These are phyloP conservation scores for Septoria petroselini DNA, from an alignment of 2,329 filamentous ascomycete species.

Conservation along the genomic window DNA sequence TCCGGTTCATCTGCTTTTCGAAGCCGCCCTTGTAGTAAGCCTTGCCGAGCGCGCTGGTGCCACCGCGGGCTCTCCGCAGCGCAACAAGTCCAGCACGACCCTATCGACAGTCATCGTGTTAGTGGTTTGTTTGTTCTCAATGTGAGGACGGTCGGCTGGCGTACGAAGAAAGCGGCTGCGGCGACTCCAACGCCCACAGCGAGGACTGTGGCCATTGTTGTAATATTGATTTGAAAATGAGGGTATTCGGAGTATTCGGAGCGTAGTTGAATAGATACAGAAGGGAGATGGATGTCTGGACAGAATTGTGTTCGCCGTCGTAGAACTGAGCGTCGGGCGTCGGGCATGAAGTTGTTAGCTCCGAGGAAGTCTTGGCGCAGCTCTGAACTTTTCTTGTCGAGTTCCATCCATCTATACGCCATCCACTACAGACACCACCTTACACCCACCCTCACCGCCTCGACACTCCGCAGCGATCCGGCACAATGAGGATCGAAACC, in stretches of 20 bases:
- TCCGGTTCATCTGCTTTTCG: slow-evolving; percentile 87
- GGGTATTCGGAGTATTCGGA: background rate
- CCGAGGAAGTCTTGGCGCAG: too few species aligned
- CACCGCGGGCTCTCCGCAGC: slow-evolving; percentile 74
- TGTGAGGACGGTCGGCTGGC: slow-evolving; percentile 21
- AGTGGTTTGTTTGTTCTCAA: slow-evolving; percentile 1
- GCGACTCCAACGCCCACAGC: slow-evolving; percentile 60
- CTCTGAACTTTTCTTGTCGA: too few species aligned
- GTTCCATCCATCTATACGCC: background rate
- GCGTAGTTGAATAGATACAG: background rate
- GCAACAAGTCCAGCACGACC: slow-evolving; percentile 91
- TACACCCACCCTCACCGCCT: background rate
- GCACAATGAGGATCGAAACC: slow-evolving; percentile 54
- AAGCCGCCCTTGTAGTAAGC: slow-evolving; percentile 99
- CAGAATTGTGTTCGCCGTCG: background rate
- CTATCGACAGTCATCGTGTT: slow-evolving; percentile 47
- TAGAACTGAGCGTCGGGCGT: background rate
- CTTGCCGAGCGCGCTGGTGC: slow-evolving; percentile 73
- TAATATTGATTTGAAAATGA: background rate
- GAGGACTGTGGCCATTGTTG: slow-evolving; percentile 58
- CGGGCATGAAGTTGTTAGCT: too few species aligned
- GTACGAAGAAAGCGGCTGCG: slow-evolving; percentile 63
- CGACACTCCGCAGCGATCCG: background rate
- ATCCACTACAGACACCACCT: slow-evolving; percentile 1
- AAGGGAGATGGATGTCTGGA: background rate